These are phyloP conservation scores for Scedosporium dehoogii DNA, from an alignment of 2,329 filamentous ascomycete genomes.

Conservation along the genomic window DNA sequence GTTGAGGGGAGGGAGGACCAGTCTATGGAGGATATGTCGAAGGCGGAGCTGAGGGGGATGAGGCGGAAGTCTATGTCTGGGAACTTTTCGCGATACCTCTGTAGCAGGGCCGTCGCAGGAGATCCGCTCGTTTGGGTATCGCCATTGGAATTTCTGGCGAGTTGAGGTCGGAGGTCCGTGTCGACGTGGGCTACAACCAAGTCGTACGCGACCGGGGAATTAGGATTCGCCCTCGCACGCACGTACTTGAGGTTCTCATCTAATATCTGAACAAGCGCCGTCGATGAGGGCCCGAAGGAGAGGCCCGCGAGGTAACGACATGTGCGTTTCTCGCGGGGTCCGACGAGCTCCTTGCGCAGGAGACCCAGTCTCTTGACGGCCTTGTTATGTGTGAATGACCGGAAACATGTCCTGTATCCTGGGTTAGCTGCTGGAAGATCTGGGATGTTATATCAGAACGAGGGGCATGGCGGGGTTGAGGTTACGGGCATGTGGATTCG, in stretches of 20 bases:
- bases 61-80: constrained; percentile 54
- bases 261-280: constrained; percentile 66
- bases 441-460: constrained; percentile 6
- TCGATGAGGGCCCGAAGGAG: constrained; percentile 75
- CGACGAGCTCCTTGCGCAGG: constrained; percentile 36
- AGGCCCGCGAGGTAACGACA: constrained; percentile 61
- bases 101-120: constrained; percentile 34
- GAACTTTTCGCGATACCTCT: constrained; percentile 49
- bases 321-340: constrained; percentile 19
- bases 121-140: constrained; percentile 4
- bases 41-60: constrained; percentile 53
- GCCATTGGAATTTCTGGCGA: neutral
- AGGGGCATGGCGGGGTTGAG: neutral
- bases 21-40: constrained; percentile 40
- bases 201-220: constrained; percentile 43
- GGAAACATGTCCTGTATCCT: constrained; percentile 53
- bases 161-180: constrained; percentile 21
- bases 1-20: constrained; percentile 36
- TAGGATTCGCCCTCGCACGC: constrained; percentile 38
- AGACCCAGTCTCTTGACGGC: constrained; percentile 59
- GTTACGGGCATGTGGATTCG: constrained; percentile 17
- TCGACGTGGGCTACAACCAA: constrained; percentile 51
- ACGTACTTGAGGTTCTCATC: constrained; percentile 59
- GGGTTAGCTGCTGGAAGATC: neutral
- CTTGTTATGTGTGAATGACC: constrained; percentile 68